These are phyloP conservation scores for Nadsonia fulvescens DNA, from an alignment of 805 yeast species.

Conservation along the genomic window DNA sequence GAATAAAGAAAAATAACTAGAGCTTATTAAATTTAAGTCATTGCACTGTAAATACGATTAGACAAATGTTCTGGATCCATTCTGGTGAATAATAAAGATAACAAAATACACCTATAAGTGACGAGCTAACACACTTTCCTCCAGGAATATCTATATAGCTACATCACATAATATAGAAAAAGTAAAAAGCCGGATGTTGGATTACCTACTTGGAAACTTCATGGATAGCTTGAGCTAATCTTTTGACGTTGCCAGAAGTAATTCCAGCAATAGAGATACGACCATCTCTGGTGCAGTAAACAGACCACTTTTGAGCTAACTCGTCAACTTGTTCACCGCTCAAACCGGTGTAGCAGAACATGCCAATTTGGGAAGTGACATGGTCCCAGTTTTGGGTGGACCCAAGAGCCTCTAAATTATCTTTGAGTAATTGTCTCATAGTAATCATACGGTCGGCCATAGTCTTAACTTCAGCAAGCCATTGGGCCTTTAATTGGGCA, in stretches of 20 bases:
- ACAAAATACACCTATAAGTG: too few species aligned
- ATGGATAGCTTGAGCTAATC: constrained; percentile 23
- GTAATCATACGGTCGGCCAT: constrained; percentile 66
- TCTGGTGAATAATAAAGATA: too few species aligned
- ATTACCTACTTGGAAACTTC: constrained; percentile 15
- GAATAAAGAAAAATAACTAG: too few species aligned
- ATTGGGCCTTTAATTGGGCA: constrained; percentile 40
- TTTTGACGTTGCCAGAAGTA: constrained; percentile 58
- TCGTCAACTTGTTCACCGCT: constrained; percentile 47
- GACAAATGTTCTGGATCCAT: too few species aligned
- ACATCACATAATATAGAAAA: too few species aligned
- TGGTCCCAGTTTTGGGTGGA: constrained; percentile 68
- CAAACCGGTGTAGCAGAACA: constrained; percentile 89
- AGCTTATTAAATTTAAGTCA: too few species aligned
- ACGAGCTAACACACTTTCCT: too few species aligned
- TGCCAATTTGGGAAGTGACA: constrained; percentile 77
- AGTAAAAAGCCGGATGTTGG: too few species aligned
- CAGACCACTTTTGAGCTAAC: constrained; percentile 52
- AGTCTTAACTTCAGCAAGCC: constrained; percentile 63
- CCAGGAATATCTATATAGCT: too few species aligned
- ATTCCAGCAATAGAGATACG: constrained; percentile 85
- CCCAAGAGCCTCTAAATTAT: constrained; percentile 35
- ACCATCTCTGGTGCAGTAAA: constrained; percentile 80
- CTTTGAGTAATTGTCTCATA: constrained; percentile 50
- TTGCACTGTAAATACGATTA: too few species aligned